Evolutionary conservation across 345 rosid species (phyloP), one percentile per base, ranked within the genome.

Genomic region (Linum lewisii): DNA sequence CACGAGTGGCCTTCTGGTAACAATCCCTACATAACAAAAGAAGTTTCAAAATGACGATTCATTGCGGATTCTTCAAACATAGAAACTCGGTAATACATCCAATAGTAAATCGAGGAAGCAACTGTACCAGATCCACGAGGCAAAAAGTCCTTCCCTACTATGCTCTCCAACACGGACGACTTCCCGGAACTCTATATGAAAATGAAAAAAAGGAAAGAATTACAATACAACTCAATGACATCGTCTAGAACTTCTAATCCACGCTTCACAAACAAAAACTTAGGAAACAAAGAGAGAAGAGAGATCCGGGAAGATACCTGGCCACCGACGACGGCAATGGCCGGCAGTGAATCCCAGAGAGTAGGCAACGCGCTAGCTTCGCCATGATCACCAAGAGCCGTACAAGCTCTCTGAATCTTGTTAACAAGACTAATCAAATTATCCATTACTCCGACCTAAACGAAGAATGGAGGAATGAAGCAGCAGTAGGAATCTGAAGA

Each of bases 121-220:
- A 26, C n/a, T n/a, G 11, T 81, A 89, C 99, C 99, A 22, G 99
- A 90, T 83, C 99, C 99, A 79, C 99, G 99, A n/a, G 99, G 99
- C 59, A 93, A 77, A 68, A 93, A 93, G 54, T 93, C 97, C 82
- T 94, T 94, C 69, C 97, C 96, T 0, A 94, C 99, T 19, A 94
- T 77, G 67, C 99, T 94, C 72, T 94, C 99, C 70, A 94, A 61
- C 71, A 94, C 99, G 7, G 99, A 94, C 49, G 99, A 94, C 86
- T 94, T 94, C 19, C 99, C 97, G 0, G 99, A 94, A 74, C 99
- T 94, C 99, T 93, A 83, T 49, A 23, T 34, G 23, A 66, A 1
- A 34, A 51, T 11, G 22, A 23, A 34, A 52, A 70, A 62, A 24
- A 11, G 47, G 3, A n/a, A 26, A 8, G 8, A 29, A 29, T 9